Evolutionary conservation across 2,329 filamentous ascomycete species (phyloP).

Genomic region (Cladorrhinum sp.): DNA sequence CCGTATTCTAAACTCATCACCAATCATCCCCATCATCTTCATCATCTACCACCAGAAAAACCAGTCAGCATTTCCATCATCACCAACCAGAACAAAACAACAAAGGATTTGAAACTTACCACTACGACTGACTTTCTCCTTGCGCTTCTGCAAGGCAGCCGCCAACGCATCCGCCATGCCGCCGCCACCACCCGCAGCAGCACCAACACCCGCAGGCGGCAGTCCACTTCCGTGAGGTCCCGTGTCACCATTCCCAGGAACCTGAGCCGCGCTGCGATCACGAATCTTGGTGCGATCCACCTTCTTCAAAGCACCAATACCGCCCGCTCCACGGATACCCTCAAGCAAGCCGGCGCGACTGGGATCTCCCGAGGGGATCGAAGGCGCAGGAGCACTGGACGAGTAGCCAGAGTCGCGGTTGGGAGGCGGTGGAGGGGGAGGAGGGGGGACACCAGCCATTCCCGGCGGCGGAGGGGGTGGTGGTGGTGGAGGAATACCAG

Average conservation of each 20-base stretch:
- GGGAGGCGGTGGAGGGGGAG: constrained; percentile 54
- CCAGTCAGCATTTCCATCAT: constrained; percentile 26
- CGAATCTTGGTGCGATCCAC: constrained; percentile 67
- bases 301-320: constrained; percentile 69
- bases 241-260: constrained; percentile 49
- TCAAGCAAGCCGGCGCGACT: constrained; percentile 62
- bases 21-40: constrained; percentile 70
- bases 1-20: too few species aligned
- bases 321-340: constrained; percentile 68
- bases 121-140: constrained; percentile 90
- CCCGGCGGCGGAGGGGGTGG: constrained; percentile 44
- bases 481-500: constrained; percentile 41
- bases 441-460: constrained; percentile 38
- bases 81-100: constrained; percentile 16
- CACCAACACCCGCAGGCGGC: constrained; percentile 51
- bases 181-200: constrained; percentile 51
- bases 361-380: constrained; percentile 42
- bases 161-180: constrained; percentile 81
- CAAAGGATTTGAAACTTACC: constrained; percentile 60
- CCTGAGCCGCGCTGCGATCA: constrained; percentile 65
- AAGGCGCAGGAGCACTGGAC: constrained; percentile 48
- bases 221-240: constrained; percentile 50
- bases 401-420: constrained; percentile 58
- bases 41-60: constrained; percentile 55
- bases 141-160: constrained; percentile 73